phyloP scores from a whole-genome alignment of 805 yeast genomes.

The Metschnikowia continentalis region DNA sequence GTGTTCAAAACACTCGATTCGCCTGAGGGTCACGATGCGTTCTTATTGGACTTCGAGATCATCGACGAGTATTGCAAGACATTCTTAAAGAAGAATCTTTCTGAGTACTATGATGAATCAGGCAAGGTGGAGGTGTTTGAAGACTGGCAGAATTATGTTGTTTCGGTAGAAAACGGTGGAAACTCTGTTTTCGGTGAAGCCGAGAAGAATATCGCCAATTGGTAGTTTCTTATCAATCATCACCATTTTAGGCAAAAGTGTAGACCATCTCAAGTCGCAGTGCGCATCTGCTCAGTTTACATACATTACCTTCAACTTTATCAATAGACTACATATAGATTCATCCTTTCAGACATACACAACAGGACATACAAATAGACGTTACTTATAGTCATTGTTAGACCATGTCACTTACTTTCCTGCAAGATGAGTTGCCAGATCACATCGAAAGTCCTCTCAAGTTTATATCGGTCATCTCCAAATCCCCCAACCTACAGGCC shows the following conservation, averaged over 20 bases:
- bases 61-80: slow-evolving; percentile 68
- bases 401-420: neutral
- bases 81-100: slow-evolving; percentile 56
- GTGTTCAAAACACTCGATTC: slow-evolving; percentile 70
- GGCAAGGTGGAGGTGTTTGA: slow-evolving; percentile 41
- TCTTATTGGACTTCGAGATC: slow-evolving; percentile 79
- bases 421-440: slow-evolving; percentile 6
- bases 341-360: too few relatives aligned
- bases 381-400: neutral
- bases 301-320: neutral
- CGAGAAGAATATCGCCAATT: slow-evolving; percentile 79
- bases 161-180: slow-evolving; percentile 41
- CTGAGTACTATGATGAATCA: slow-evolving; percentile 48
- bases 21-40: slow-evolving; percentile 98
- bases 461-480: slow-evolving; percentile 8
- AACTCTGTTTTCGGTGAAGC: slow-evolving; percentile 88
- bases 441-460: slow-evolving; percentile 8
- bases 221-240: slow-evolving; percentile 45
- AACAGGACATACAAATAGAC: too few relatives aligned
- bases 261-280: neutral
- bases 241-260: neutral
- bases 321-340: too few relatives aligned
- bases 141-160: slow-evolving; percentile 40
- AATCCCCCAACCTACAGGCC: neutral
- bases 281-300: neutral